phyloP scores from a whole-genome alignment of 78 protist species.

The Dictyostelium intermedium region DNA sequence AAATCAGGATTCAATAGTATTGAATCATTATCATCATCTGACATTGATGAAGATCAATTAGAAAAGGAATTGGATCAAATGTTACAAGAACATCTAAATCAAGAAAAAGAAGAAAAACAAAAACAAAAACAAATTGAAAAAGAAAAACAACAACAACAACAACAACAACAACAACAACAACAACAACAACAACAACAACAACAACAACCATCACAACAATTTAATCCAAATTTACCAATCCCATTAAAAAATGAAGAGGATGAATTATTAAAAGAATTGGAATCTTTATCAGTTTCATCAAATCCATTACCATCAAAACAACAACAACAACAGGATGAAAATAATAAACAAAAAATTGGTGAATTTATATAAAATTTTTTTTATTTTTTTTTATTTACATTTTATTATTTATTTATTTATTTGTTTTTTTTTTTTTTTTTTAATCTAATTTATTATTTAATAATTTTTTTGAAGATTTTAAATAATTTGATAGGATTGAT shows the following conservation, averaged over 20 bases:
- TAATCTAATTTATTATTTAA: constrained; percentile 4
- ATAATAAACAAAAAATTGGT: neutral
- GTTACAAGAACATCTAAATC: constrained; percentile 13
- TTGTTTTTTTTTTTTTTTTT: neutral
- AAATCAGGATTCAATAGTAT: neutral
- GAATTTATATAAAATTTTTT: neutral
- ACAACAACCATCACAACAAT: neutral
- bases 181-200: constrained; percentile 1
- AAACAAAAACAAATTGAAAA: neutral
- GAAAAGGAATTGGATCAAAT: constrained; percentile 47
- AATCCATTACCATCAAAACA: neutral
- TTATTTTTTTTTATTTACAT: neutral
- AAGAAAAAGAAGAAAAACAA: neutral
- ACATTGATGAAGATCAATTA: constrained; percentile 17
- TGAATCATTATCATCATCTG: neutral
- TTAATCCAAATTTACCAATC: neutral
- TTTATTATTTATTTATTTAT: neutral
- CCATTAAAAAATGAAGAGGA: constrained; percentile 33
- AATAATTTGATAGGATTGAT: neutral
- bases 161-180: neutral
- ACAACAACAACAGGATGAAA: neutral
- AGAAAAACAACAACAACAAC: neutral
- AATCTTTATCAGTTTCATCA: neutral
- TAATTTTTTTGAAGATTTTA: neutral
- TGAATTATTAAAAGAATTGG: constrained; percentile 49